These are phyloP conservation scores for Taiozyma sp. DNA, from an alignment of 1,139 yeast species.

Conservation along the genomic window DNA sequence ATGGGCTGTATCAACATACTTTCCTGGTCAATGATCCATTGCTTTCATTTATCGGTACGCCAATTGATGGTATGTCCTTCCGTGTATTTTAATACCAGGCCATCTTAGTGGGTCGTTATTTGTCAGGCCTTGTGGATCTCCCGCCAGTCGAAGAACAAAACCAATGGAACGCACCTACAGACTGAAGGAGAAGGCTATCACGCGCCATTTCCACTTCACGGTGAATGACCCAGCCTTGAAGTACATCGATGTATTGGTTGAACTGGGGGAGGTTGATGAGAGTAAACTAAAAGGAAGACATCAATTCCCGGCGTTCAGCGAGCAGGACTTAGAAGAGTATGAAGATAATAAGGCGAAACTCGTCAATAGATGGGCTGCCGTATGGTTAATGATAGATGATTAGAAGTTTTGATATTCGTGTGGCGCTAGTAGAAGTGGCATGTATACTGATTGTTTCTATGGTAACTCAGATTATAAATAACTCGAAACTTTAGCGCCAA, in stretches of 20 bases:
- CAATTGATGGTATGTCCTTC: conserved; percentile 13
- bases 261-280: conserved; percentile 2
- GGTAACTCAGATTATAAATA: too few relatives aligned
- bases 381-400: background rate
- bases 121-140: conserved; percentile 12
- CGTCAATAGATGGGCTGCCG: conserved; percentile 1
- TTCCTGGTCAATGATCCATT: conserved; percentile 36
- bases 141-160: conserved; percentile 6
- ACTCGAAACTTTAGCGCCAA: too few relatives aligned
- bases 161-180: conserved; percentile 4
- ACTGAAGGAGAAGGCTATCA: conserved; percentile 6
- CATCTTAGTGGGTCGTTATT: conserved; percentile 22
- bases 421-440: too few relatives aligned
- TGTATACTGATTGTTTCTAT: too few relatives aligned
- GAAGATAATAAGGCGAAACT: conserved; percentile 1
- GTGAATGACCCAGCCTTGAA: conserved; percentile 3
- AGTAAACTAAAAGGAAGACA: background rate
- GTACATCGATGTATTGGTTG: conserved; percentile 1
- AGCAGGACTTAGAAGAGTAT: conserved; percentile 2
- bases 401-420: background rate
- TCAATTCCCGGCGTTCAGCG: conserved; percentile 3
- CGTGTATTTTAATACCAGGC: conserved; percentile 15
- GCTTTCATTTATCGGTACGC: conserved; percentile 8
- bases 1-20: conserved; percentile 35
- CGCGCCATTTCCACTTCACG: conserved; percentile 4